A percentile compares a stretch with the other conserved stretches of the same genome.
Evolutionary conservation across 352 stramenopile genomes (phyloP).

Genomic region (Globisporangium ultimum): DNA sequence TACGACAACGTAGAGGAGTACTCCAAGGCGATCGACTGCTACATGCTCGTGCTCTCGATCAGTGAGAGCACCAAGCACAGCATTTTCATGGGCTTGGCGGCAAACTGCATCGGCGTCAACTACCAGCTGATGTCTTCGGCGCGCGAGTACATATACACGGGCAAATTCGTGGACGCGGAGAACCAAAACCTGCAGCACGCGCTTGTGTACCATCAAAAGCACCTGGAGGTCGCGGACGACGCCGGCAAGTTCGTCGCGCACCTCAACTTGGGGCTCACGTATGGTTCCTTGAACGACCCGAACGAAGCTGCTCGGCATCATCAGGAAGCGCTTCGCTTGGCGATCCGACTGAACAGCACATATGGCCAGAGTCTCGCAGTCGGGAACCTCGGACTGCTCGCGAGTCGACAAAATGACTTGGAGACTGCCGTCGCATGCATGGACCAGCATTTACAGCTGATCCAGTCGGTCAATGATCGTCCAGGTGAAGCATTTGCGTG

Average conservation of each 20-base stretch:
- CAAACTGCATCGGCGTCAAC: constrained; percentile 89
- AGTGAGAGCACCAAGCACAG: constrained; percentile 78
- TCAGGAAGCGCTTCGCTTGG: constrained; percentile 82
- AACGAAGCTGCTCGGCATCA: constrained; percentile 79
- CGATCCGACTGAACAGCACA: constrained; percentile 80
- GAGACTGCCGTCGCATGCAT: constrained; percentile 80
- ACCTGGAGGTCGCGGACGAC: constrained; percentile 76
- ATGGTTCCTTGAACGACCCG: constrained; percentile 56
- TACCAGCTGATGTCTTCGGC: constrained; percentile 73
- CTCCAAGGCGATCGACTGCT: constrained; percentile 79
- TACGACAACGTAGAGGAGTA: constrained; percentile 88
- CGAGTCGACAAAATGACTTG: constrained; percentile 77
- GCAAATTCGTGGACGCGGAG: constrained; percentile 54
- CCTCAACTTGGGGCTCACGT: constrained; percentile 83
- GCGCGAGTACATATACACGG: constrained; percentile 72
- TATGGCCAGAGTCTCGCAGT: constrained; percentile 86
- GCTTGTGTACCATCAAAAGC: constrained; percentile 67
- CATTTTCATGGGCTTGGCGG: constrained; percentile 67
- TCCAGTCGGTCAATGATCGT: constrained; percentile 79
- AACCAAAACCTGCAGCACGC: constrained; percentile 50
- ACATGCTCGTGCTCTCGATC: constrained; percentile 83
- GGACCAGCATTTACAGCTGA: constrained; percentile 88
- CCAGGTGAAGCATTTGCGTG: constrained; percentile 79
- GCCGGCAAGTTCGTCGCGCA: constrained; percentile 86
- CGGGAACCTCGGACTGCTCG: constrained; percentile 83